Conservation (phyloP, 2,329 filamentous ascomycete genomes). For the Ascosphaera acerosa region DNA sequence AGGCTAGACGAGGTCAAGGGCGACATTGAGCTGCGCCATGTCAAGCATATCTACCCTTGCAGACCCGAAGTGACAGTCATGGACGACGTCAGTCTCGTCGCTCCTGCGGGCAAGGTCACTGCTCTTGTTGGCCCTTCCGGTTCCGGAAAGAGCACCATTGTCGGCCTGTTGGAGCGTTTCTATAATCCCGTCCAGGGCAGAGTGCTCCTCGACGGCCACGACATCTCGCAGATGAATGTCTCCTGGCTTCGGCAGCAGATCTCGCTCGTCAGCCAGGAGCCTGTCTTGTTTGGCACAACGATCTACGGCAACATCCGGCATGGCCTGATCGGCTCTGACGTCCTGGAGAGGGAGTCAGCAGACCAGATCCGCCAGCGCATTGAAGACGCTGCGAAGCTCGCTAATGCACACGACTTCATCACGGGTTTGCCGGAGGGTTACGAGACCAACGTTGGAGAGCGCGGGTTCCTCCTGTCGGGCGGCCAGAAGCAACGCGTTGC, state of each 20-base stretch:
- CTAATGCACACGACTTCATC: constrained; percentile 89
- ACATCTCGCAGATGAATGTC: constrained; percentile 60
- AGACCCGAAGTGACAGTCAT: constrained; percentile 76
- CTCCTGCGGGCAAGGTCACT: constrained; percentile 77
- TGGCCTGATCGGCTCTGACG: constrained; percentile 58
- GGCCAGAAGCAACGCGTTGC: constrained; percentile 95
- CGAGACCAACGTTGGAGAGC: constrained; percentile 83
- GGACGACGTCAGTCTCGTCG: constrained; percentile 50
- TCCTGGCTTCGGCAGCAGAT: constrained; percentile 84
- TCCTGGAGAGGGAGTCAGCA: constrained; percentile 37
- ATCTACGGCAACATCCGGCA: constrained; percentile 81
- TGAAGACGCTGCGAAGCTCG: constrained; percentile 59
- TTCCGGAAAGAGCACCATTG: constrained; percentile 82
- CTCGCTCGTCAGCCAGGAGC: constrained; percentile 78
- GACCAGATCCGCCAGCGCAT: constrained; percentile 47
- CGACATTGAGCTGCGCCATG: constrained; percentile 50
- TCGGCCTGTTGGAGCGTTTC: constrained; percentile 80
- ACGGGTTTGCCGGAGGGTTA: constrained; percentile 61
- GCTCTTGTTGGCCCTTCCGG: constrained; percentile 86
- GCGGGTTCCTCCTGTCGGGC: constrained; percentile 75
- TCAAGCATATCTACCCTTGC: constrained; percentile 89
- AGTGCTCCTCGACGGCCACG: constrained; percentile 58
- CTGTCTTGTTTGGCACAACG: constrained; percentile 66
- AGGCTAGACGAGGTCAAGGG: constrained; percentile 50
- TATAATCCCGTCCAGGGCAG: constrained; percentile 67